Conservation (phyloP, 306 rosid species). For the Arachis hypogaea region DNA sequence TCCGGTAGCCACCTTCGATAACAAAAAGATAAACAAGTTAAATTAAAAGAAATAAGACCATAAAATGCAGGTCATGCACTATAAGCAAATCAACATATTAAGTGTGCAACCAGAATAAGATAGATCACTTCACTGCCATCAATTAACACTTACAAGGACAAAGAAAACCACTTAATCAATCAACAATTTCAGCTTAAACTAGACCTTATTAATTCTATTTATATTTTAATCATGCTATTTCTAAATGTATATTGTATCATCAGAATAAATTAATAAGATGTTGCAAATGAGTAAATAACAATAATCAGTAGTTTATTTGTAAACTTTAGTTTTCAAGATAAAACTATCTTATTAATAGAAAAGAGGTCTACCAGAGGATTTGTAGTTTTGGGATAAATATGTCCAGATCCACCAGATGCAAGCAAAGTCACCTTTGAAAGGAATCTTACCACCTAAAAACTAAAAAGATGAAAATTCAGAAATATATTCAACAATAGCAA, state of each 20-base stretch:
- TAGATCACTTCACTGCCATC: constrained; percentile 19
- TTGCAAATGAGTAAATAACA: no score
- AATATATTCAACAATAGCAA: no score
- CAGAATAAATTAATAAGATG: not conserved
- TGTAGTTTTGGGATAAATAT: no score
- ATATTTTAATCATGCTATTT: constrained; percentile 17
- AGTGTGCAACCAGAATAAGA: constrained; percentile 17
- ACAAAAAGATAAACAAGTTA: constrained; percentile 24
- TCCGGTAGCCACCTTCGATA: constrained; percentile 84
- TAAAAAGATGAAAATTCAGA: no score
- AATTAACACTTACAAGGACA: not conserved
- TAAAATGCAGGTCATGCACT: not conserved
- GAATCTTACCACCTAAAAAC: no score
- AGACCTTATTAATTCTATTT: not conserved
- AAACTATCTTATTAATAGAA: no score
- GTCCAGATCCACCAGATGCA: no score
- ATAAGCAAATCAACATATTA: constrained; percentile 18
- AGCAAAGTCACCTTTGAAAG: no score
- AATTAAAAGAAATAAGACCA: constrained; percentile 22
- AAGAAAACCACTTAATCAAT: not conserved
- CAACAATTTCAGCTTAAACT: constrained; percentile 13
- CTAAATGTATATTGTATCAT: constrained; percentile 10
- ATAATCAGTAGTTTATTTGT: no score
- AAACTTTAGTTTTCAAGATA: no score
- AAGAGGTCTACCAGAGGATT: no score